Percentiles rank a stretch among this genome's conserved stretches.
Evolutionary conservation across 306 rosid genomes (phyloP).

Genomic region (Citrullus colocynthis): DNA sequence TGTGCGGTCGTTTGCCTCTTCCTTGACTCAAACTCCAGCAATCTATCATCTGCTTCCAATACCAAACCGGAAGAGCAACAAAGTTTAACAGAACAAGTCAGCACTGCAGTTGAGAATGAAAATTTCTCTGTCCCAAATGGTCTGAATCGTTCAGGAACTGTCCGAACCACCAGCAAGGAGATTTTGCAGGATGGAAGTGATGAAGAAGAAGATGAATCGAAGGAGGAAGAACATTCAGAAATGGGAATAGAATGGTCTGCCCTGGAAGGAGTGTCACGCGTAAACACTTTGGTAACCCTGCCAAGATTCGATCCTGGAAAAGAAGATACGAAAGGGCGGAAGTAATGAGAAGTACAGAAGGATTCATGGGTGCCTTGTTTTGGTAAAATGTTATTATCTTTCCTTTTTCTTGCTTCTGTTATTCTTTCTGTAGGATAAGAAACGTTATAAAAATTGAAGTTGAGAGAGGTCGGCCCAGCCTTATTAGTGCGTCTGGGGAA

Average conservation of each 20-base stretch:
- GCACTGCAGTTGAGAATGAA: slow-evolving; percentile 19
- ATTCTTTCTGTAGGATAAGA: slow-evolving; percentile 3
- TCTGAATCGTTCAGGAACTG: slow-evolving; percentile 34
- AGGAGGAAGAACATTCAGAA: slow-evolving; percentile 37
- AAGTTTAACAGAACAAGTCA: slow-evolving; percentile 15
- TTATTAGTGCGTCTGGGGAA: slow-evolving; percentile 73
- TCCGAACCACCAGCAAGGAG: slow-evolving; percentile 27
- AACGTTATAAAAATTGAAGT: slow-evolving; percentile 14
- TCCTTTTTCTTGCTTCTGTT: slow-evolving; percentile 13
- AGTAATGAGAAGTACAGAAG: slow-evolving; percentile 17
- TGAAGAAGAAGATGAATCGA: slow-evolving; percentile 21
- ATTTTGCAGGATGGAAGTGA: slow-evolving; percentile 19
- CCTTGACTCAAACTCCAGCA: slow-evolving; percentile 33
- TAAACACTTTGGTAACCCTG: slow-evolving; percentile 75
- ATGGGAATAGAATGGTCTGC: slow-evolving; percentile 80
- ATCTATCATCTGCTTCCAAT: slow-evolving; percentile 36
- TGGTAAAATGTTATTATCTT: slow-evolving; percentile 9
- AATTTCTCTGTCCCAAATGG: slow-evolving; percentile 16
- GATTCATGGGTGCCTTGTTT: slow-evolving; percentile 9
- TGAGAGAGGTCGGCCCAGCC: slow-evolving; percentile 47
- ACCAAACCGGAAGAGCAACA: slow-evolving; percentile 31
- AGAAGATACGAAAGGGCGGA: slow-evolving; percentile 35
- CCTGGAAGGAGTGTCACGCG: slow-evolving; percentile 93
- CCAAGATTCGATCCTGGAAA: slow-evolving; percentile 84
- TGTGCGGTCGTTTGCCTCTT: slow-evolving; percentile 94